Base-by-base conservation (phyloP, 2,329 filamentous ascomycete genomes). In the Fusarium napiforme region DNA sequence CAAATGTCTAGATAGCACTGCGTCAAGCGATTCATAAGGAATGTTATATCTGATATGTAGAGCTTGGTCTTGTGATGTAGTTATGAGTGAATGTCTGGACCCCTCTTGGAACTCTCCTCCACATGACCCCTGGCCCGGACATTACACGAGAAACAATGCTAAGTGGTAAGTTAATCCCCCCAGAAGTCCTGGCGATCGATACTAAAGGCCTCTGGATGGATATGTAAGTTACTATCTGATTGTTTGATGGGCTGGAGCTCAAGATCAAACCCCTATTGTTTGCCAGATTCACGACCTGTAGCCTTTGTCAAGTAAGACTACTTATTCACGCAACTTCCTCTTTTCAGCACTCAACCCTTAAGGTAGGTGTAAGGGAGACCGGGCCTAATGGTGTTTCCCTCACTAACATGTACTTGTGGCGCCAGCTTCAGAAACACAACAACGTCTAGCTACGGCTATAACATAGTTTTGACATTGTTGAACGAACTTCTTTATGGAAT, bases 1-100 rank as follows among this genome's bases (percentile, higher is more conserved):
- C 2, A 39, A 37, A 53, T 53, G 18, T 3, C 9, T 5, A 28
- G 23, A 0, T 8, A 8, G 15, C 0, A 43, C 11, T 26, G 42
- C 15, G 11, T 12, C 1, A 21, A 26, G 9, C 16, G 21, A 37
- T 0, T 4, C 1, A 9, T 16, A 37, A 53, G 34, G 11, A 16
- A 5, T 26, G 4, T 12, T 37, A 2, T 9, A 2, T 21, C 15
- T 26, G 9, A 53, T 9, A 28, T 7, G n/a, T 19, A 37, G 34
- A 28, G 19, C 18, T 53, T 53, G 34, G 34, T 39, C 18, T 28
- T 39, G 34, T 7, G 10, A 53, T 26, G 19, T 21, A 21, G 12
- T 10, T 28, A 39, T 5, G 34, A 37, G 23, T 53, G 34, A 53
- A 26, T 39, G 4, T 53, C 10, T 39, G 23, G 23, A 9, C 34